Base-by-base conservation (phyloP, 2,329 filamentous ascomycete species). In the Xylariaceae sp. region DNA sequence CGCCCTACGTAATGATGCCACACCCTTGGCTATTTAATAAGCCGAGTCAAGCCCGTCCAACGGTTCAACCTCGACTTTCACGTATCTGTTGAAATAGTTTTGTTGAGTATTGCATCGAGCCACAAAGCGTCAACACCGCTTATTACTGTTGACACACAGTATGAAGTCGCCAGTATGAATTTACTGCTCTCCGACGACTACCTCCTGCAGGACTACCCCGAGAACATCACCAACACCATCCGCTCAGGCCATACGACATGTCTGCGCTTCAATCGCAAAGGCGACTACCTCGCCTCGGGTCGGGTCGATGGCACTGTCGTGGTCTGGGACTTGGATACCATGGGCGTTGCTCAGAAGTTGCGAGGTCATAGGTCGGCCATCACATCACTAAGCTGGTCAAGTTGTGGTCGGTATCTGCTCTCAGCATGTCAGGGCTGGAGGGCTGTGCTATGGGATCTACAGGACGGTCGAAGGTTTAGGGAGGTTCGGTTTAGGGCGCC, bases 351-450 rank as follows among this genome's bases (percentile, higher is more conserved):
- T 60, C 88, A 92, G 71, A 99, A 97, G 76, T 80, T 99, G 64
- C 86, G 91, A 65, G 94, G 93, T 10, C 94, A 99, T 76, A 96
- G 90, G 54, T 88, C 90, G 71, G 93, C 94, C 72, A 92, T 99
- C 59, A 93, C 96, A 67, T 96, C 90, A 55, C 76, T 99, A 61
- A 96, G 92, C 77, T 99, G 94, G 94, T 97, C 93, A 55, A 83
- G 88, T 68, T 90, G 92, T 75, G 93, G 94, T 30, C 84, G 90
- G 65, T 97, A 96, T 74, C 80, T 99, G 55, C 83, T 99, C 59
- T 96, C 91, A 60, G 90, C 92, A 9, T 96, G 92, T 50, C 91
- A 97, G 73, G 94, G 96, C 70, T 97, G 93, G 90, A 96, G 95
- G 75, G 92, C 89, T 64, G 92, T 96, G 54, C 81, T 99, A 0